Evolutionary conservation across 2,329 filamentous ascomycete genomes (phyloP).

Genomic region (Diaporthe humulicola): DNA sequence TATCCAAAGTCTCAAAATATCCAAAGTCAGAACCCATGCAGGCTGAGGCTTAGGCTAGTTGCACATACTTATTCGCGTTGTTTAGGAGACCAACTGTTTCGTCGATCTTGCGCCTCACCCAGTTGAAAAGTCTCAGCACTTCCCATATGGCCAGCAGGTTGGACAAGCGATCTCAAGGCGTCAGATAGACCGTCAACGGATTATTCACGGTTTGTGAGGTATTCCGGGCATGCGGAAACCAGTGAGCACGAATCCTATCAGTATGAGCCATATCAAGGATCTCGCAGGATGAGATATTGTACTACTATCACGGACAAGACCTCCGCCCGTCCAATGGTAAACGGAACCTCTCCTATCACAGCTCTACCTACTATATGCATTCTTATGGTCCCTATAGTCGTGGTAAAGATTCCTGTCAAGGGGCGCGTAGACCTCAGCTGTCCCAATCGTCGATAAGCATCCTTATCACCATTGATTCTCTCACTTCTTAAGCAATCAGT

Average conservation of each 20-base stretch:
- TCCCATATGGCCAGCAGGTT: slow-evolving; percentile 36
- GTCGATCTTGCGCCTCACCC: slow-evolving; percentile 28
- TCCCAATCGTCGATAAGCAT: slow-evolving; percentile 39
- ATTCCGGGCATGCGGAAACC: slow-evolving; percentile 40
- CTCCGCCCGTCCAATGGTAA: slow-evolving; percentile 36
- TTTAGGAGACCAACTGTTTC: background rate
- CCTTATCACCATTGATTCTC: slow-evolving; percentile 32
- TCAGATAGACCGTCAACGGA: slow-evolving; percentile 17
- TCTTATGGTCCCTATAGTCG: slow-evolving; percentile 22
- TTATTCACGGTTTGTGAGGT: slow-evolving; percentile 20
- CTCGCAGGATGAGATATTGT: slow-evolving; percentile 39
- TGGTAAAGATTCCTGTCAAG: slow-evolving; percentile 41
- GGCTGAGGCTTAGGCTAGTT: too few species aligned
- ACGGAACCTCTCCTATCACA: slow-evolving; percentile 41
- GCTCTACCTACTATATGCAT: background rate
- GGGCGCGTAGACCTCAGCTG: slow-evolving; percentile 37
- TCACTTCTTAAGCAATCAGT: background rate
- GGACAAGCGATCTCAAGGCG: slow-evolving; percentile 29
- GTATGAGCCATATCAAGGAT: slow-evolving; percentile 39
- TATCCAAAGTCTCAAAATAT: too few species aligned
- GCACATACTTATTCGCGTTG: background rate
- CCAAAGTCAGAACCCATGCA: background rate
- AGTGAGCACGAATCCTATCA: slow-evolving; percentile 40
- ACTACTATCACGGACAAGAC: slow-evolving; percentile 29
- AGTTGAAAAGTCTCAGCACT: slow-evolving; percentile 22